phyloP scores from a whole-genome alignment of 306 rosid genomes.

The Rubus parviflorus region DNA sequence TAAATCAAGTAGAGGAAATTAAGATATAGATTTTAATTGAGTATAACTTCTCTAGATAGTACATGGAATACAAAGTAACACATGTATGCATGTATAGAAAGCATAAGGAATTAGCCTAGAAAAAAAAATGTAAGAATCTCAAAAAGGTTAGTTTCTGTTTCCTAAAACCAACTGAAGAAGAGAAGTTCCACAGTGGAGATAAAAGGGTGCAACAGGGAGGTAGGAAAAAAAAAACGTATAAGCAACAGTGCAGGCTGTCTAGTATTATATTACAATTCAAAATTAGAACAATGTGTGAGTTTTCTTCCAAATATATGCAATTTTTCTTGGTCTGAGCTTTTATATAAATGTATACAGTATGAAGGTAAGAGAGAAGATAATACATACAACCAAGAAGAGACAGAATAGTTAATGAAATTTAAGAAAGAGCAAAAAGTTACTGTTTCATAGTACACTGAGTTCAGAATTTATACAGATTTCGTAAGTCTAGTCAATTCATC shows the following conservation, averaged over 20 bases:
- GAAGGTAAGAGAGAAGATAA: background rate
- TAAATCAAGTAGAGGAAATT: background rate
- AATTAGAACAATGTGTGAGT: background rate
- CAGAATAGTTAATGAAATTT: background rate
- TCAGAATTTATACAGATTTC: background rate
- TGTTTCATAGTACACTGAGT: background rate
- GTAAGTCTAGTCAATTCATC: background rate
- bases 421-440: background rate
- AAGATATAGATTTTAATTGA: constrained; percentile 15
- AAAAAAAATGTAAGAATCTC: background rate
- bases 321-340: background rate
- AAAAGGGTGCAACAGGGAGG: background rate
- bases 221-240: background rate
- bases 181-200: background rate
- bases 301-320: background rate
- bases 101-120: background rate
- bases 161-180: background rate
- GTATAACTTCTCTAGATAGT: constrained; percentile 12
- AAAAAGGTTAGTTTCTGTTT: background rate
- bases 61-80: constrained; percentile 10
- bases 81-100: background rate
- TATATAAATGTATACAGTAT: background rate
- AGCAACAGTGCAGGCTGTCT: background rate
- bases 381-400: background rate
- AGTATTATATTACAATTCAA: background rate